Evolutionary conservation across 371 early-diverging fungal species (phyloP), one percentile per base, ranked within the genome.

Genomic region (Syncephalastrum monosporum): DNA sequence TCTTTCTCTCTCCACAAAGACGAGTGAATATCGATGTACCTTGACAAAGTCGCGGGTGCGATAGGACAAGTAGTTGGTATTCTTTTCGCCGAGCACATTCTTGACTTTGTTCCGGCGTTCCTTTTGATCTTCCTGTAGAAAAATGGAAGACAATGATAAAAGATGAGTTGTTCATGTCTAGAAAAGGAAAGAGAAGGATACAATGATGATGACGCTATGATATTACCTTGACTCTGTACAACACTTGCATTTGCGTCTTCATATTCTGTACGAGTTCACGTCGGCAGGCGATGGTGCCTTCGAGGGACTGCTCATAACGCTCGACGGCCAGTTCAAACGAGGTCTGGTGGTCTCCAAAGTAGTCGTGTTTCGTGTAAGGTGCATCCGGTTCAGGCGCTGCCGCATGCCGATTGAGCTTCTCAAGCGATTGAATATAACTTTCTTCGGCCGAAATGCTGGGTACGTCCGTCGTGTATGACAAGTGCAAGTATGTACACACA

Each of bases 361-460:
- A 52, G 21, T 29, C 25, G 19, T 23, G 24, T 6, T 55, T 52
- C 5, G 47, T 5, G n/a, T 53, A 46, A 25, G 61, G 61, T 47
- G 50, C 27, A 6, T 55, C 56, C 7, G 47, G 12, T 38, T 53
- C 52, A 25, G 61, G 61, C 42, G 50, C 27, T 15, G 50, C 42
- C 10, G 52, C 42, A 5, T 49, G n/a, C 33, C 25, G 29, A 17
- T 50, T 48, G 23, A 61, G 50, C 33, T 48, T 43, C 15, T 41
- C 45, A n/a, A 61, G 21, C 16, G 61, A 47, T 12, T 61, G 50
- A 6, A 61, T 17, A 47, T 61, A 61, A 5, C 14, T 23, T 14
- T 55, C 52, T 43, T 61, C 61, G 8, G 61, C 61, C 12, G 51
- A 14, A 38, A 61, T 44, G 12, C 61, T 61, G 33, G 33, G 27